Evolutionary conservation across 495 filamentous ascomycete species (phyloP).

Genomic region (Penicillium samsonianum): DNA sequence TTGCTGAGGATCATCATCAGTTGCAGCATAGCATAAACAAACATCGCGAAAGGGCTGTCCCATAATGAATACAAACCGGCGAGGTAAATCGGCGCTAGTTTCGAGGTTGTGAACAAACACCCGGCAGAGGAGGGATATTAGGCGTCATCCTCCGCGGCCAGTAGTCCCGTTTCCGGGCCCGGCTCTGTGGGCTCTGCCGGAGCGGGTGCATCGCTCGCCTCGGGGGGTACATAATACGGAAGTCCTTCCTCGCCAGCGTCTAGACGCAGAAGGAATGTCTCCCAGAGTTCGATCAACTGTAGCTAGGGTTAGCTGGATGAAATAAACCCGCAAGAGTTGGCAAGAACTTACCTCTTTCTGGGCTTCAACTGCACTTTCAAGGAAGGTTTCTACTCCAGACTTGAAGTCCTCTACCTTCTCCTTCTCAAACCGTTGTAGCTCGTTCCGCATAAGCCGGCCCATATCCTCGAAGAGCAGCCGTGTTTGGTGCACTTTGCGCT

Average conservation of each 20-base stretch:
- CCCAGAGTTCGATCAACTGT: conserved; percentile 97
- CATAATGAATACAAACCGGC: conserved; percentile 10
- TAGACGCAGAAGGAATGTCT: conserved; percentile 93
- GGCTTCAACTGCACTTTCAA: conserved; percentile 94
- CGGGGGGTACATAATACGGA: conserved; percentile 67
- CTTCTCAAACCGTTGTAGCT: conserved; percentile 90
- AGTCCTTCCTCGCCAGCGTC: conserved; percentile 89
- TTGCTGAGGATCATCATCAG: conserved; percentile 18
- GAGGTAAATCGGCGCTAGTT: background rate
- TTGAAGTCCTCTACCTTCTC: conserved; percentile 99
- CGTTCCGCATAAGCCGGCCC: conserved; percentile 86
- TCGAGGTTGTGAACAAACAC: conserved; percentile 9
- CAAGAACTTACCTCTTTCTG: conserved; percentile 84
- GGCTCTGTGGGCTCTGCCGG: conserved; percentile 27
- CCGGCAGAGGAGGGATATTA: conserved; percentile 4
- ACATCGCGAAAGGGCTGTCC: background rate
- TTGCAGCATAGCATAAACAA: conserved; percentile 8
- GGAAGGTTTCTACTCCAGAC: conserved; percentile 93
- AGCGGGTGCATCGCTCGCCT: conserved; percentile 18
- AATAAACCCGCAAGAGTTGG: background rate
- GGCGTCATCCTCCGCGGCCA: conserved; percentile 21
- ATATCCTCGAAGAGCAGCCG: conserved; percentile 94
- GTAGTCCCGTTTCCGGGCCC: conserved; percentile 30
- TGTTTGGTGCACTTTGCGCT: conserved; percentile 89
- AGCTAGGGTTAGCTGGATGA: conserved; percentile 23